Evolutionary conservation across 1,139 yeast species (phyloP), one percentile per base, ranked within the genome.

Genomic region (Blastobotrys illinoisensis): DNA sequence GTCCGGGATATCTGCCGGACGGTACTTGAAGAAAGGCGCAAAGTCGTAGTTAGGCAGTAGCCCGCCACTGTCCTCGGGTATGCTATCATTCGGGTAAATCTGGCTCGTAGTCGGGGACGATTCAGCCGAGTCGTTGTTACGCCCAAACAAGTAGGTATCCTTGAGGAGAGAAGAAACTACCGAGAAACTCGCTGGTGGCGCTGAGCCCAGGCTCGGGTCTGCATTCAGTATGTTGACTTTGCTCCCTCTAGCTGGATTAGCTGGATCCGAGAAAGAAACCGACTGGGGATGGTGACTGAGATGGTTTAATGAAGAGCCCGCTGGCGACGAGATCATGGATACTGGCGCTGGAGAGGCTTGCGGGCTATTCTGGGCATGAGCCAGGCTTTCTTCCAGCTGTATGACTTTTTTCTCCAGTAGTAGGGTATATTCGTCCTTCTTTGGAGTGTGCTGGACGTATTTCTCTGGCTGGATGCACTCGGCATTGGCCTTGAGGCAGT

Each of bases 401-500:
- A 72, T 73, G 20, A 82, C 72, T 60, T 78, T 79, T 54, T 75
- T 77, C 60, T 82, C 86, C 51, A 82, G 62, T 62, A 79, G 73
- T 14, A 71, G 53, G 0, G 84, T 80, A 59, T 81, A 81, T 36
- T 79, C 83, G 58, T 79, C 81, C 69, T 14, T 52, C 55, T 58
- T 60, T 14, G 66, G 67, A 11, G 60, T 65, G 47, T 59, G 62
- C 40, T 56, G 64, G 28, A 56, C 74, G 56, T 82, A 82, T 53
- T 80, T 73, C 4, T 80, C 80, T 0, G 86, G 86, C 62, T 82
- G 84, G 2, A 81, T 71, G 65, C 86, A 82, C 57, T 74, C 71
- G 3, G 77, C 80, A 23, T 78, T 80, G 0, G 86, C 83, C 61
- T 80, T 80, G 52, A 81, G 67, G 67, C 86, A 82, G 46, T 82